phyloP scores from a whole-genome alignment of 176 grass and related monocot genomes.

The Calamus simplicifolius region DNA sequence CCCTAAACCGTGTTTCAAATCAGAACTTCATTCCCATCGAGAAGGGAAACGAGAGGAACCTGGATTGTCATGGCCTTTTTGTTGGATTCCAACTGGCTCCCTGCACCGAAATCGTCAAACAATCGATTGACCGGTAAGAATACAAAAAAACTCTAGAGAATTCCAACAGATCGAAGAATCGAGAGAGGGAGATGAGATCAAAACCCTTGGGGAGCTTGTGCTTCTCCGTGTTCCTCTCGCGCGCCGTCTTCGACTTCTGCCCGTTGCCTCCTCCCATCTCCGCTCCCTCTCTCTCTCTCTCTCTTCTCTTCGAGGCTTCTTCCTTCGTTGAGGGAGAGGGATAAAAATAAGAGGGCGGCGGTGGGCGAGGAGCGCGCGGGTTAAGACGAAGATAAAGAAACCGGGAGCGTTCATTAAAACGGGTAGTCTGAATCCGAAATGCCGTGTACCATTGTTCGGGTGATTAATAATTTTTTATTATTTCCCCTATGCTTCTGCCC shows the following conservation, averaged over 20 bases:
- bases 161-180: background rate
- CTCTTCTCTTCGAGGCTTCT: no score
- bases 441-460: no score
- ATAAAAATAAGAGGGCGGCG: no score
- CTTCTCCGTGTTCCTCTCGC: constrained; percentile 88
- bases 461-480: no score
- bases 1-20: no score
- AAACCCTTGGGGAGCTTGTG: constrained; percentile 57
- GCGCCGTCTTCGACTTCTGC: constrained; percentile 90
- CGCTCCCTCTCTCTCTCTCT: background rate
- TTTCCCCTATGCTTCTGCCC: no score
- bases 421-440: no score
- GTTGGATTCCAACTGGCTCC: constrained; percentile 54
- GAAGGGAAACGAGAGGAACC: constrained; percentile 12
- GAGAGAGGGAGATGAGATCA: background rate
- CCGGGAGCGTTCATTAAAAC: no score
- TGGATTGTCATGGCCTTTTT: constrained; percentile 66
- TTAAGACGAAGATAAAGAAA: no score
- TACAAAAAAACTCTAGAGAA: background rate
- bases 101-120: constrained; percentile 12
- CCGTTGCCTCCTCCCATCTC: constrained; percentile 90
- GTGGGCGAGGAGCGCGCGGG: no score
- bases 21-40: no score
- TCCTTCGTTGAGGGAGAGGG: no score
- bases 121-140: background rate